Base-by-base conservation (phyloP, 805 yeast species). In the Metschnikowia lachancei region DNA sequence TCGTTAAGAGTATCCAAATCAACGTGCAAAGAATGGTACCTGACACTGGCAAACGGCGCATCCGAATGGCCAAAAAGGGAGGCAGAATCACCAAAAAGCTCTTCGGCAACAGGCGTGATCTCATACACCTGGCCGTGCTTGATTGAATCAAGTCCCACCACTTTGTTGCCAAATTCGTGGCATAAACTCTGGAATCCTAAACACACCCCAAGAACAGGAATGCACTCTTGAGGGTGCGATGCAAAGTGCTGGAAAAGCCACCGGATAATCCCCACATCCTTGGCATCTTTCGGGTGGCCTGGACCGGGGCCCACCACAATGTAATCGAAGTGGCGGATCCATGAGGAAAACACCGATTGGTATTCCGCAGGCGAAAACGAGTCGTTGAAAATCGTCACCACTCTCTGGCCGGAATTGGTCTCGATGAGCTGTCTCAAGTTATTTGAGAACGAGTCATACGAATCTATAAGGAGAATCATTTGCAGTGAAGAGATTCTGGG, bases 301-400 rank as follows among this genome's bases (percentile, higher is more conserved):
- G 99, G 99, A 0, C 99, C 99, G 0, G 99, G 99, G 0, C 99
- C 99, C 8, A 94, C 75, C 0, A 94, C 81, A 2, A 94, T 72
- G 29, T 89, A 89, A 47, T 86, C 88, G 54, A 88, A 82, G 7
- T 69, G 59, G 0, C 74, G 69, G 16, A 87, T 59, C 47, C 76
- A 72, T 1, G 57, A 48, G 5, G 56, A 54, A 40, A 85, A 68
- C 28, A 70, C 72, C 0, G 53, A 41, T 3, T 62, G 59, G 48
- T 62, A 70, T 7, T 64, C 60, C 18, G 50, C 54, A 17, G 64
- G 59, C 10, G 55, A 33, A 44, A 77, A 67, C 0, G 83, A 66
- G 58, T 86, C 89, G 61, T 83, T 82, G 58, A 82, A 86, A 29
- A 84, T 78, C 3, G 83, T 79, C 33, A 70, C 60, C 3, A 82